phyloP scores from a whole-genome alignment of 352 stramenopile genomes.

The Peronospora farinosa region DNA sequence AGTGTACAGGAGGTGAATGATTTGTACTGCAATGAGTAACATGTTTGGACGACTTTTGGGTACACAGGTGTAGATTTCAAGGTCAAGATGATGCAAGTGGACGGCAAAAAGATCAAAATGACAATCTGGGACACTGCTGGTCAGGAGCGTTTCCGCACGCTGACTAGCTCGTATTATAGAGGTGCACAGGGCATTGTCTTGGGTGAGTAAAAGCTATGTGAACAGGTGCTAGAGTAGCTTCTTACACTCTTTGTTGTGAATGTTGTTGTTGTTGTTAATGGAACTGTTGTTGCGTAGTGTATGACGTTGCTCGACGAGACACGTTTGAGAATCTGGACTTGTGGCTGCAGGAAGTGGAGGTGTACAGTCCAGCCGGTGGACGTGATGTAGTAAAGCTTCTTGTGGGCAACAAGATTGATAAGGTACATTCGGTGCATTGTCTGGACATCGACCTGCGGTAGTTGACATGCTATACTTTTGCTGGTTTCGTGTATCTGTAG shows the following conservation, averaged over 20 bases:
- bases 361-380: conserved; percentile 92
- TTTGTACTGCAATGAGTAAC: background rate
- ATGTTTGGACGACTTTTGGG: background rate
- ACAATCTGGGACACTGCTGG: conserved; percentile 98
- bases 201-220: conserved; percentile 35
- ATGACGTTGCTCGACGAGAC: conserved; percentile 94
- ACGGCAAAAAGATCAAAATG: conserved; percentile 95
- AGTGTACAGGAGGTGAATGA: background rate
- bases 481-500: no score
- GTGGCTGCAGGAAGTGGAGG: conserved; percentile 97
- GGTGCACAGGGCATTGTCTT: conserved; percentile 96
- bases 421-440: conserved; percentile 31
- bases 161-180: conserved; percentile 97
- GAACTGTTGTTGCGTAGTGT: conserved; percentile 54
- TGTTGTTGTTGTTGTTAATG: background rate
- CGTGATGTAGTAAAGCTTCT: conserved; percentile 96
- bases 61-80: conserved; percentile 91
- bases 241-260: conserved; percentile 3
- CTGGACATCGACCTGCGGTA: background rate
- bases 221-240: background rate
- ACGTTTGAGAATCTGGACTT: conserved; percentile 97
- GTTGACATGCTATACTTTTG: no score
- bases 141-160: conserved; percentile 96
- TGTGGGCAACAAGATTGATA: conserved; percentile 96
- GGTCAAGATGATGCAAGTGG: conserved; percentile 96